These are phyloP conservation scores for Nelumbo lutea DNA, from an alignment of 164 flowering plant species.

Conservation along the genomic window DNA sequence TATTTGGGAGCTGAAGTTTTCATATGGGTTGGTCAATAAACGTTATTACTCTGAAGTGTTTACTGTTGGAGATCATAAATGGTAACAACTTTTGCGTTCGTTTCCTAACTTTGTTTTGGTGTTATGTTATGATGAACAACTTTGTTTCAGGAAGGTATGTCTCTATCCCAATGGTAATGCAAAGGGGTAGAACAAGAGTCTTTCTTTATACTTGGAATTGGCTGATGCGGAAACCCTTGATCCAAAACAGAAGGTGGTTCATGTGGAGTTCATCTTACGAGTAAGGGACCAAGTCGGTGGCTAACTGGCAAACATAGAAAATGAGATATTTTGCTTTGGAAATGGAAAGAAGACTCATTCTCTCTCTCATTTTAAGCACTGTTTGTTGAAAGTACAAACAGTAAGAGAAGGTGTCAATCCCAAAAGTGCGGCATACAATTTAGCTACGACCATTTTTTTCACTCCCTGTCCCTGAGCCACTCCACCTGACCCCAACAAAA, in stretches of 20 bases:
- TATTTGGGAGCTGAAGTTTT: not conserved
- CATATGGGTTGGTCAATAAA: not conserved
- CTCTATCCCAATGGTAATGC: not conserved
- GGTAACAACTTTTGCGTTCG: not conserved
- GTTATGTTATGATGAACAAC: no score
- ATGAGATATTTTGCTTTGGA: no score
- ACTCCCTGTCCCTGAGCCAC: no score
- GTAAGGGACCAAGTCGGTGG: not conserved
- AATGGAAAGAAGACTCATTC: no score
- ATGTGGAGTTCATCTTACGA: not conserved
- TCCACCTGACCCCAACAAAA: no score
- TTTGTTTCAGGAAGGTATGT: not conserved
- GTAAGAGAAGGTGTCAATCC: no score
- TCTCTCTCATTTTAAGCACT: no score
- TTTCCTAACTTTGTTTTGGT: no score
- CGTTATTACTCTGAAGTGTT: not conserved
- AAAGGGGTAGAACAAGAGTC: not conserved
- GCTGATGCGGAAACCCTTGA: not conserved
- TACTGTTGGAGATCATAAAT: not conserved
- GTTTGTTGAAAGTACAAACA: no score
- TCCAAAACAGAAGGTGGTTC: not conserved
- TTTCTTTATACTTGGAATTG: not conserved
- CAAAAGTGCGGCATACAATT: no score
- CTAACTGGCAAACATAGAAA: no score
- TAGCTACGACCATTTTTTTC: no score